Evolutionary conservation across 1,139 yeast species (phyloP).

Genomic region (Hyphopichia khmerensis): DNA sequence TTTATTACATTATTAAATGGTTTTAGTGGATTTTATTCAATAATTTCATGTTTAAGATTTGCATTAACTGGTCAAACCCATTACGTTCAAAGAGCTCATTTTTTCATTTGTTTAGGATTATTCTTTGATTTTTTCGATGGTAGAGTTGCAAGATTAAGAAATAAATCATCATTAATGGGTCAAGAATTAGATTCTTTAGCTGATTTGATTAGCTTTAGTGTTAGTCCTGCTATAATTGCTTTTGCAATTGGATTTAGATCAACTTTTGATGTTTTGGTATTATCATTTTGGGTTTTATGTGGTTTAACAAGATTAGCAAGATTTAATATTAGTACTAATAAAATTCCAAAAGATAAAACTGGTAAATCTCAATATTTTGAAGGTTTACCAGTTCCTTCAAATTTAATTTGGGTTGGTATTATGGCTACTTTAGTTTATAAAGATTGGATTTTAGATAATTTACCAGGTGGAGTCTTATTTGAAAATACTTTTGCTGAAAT

Average conservation of each 20-base stretch:
- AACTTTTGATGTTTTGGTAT: conserved; percentile 71
- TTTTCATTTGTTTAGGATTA: conserved; percentile 82
- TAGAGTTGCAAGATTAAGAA: conserved; percentile 90
- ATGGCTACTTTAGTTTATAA: conserved; percentile 67
- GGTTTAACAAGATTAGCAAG: conserved; percentile 93
- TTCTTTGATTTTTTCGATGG: conserved; percentile 97
- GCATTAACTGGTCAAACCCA: conserved; percentile 64
- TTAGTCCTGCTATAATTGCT: conserved; percentile 90
- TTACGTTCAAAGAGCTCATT: conserved; percentile 86
- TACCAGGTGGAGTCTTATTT: conserved; percentile 68
- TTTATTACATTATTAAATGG: conserved; percentile 91
- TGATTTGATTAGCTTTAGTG: conserved; percentile 89
- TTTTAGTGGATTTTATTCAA: conserved; percentile 85
- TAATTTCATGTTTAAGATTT: conserved; percentile 80
- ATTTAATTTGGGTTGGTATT: conserved; percentile 66
- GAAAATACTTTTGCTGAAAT: conserved; percentile 61
- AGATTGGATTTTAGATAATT: conserved; percentile 42
- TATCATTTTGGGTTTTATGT: conserved; percentile 86
- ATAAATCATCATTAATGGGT: conserved; percentile 91
- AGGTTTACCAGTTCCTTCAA: conserved; percentile 94
- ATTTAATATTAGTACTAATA: conserved; percentile 90
- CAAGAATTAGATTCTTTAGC: conserved; percentile 97
- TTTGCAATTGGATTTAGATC: conserved; percentile 88
- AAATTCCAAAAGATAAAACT: conserved; percentile 80
- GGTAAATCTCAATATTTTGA: conserved; percentile 87